Evolutionary conservation across 2,329 filamentous ascomycete genomes (phyloP).

Genomic region (Myriosclerotinia duriaeana): DNA sequence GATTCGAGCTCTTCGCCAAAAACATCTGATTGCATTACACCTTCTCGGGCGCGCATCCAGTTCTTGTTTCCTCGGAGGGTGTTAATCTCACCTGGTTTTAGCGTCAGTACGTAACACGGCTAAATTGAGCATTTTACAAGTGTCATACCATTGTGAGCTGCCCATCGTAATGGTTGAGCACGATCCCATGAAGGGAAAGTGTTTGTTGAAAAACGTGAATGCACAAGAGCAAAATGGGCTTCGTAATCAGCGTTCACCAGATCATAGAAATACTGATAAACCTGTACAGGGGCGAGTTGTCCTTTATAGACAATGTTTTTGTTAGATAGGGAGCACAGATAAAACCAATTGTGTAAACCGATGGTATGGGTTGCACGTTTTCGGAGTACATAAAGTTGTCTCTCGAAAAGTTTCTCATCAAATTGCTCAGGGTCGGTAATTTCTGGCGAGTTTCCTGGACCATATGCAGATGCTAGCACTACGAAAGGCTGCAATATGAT

Average conservation of each 20-base stretch:
- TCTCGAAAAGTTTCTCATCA: constrained; percentile 83
- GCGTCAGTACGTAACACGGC: constrained; percentile 34
- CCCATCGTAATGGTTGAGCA: constrained; percentile 93
- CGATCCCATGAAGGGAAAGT: constrained; percentile 98
- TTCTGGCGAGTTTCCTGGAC: constrained; percentile 74
- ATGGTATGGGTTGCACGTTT: constrained; percentile 95
- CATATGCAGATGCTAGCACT: constrained; percentile 82
- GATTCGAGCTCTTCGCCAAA: constrained; percentile 90
- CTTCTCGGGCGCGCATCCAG: constrained; percentile 97
- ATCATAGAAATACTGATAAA: constrained; percentile 98
- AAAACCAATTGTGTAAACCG: constrained; percentile 97
- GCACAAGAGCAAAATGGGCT: constrained; percentile 92
- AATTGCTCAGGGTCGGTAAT: constrained; percentile 76
- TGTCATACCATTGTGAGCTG: constrained; percentile 81
- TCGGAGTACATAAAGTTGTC: constrained; percentile 88
- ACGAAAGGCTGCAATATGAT: constrained; percentile 95
- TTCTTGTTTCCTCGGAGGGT: constrained; percentile 98
- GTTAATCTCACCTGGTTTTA: constrained; percentile 74
- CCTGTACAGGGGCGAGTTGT: constrained; percentile 88
- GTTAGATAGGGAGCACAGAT: constrained; percentile 91
- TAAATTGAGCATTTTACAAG: constrained; percentile 34
- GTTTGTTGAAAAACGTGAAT: constrained; percentile 97
- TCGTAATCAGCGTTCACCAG: constrained; percentile 96
- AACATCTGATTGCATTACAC: constrained; percentile 86
- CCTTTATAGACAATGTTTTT: constrained; percentile 99